Percentiles rank a stretch among this genome's conserved stretches.
phyloP scores from a whole-genome alignment of 2,329 filamentous ascomycete genomes.

The Colletotrichum shisoi region DNA sequence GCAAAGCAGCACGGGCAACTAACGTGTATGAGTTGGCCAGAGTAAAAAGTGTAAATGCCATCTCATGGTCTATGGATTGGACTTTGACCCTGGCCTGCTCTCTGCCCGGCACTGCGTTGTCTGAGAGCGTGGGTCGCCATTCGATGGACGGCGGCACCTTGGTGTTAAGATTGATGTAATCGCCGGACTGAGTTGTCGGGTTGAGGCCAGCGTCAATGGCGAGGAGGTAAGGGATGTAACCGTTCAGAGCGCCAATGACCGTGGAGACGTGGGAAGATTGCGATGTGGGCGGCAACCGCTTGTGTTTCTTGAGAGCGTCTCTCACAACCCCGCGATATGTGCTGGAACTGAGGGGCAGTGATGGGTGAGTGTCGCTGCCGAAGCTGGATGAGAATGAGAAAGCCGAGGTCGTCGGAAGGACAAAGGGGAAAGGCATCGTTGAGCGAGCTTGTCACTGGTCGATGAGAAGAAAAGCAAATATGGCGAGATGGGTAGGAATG shows the following conservation, averaged over 20 bases:
- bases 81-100: conserved; percentile 73
- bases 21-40: conserved; percentile 78
- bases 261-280: conserved; percentile 75
- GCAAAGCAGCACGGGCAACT: conserved; percentile 74
- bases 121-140: conserved; percentile 84
- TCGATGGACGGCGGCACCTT: conserved; percentile 69
- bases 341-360: conserved; percentile 81
- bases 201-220: conserved; percentile 78
- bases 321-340: conserved; percentile 84
- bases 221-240: conserved; percentile 85
- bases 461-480: neutral
- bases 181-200: conserved; percentile 59
- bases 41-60: conserved; percentile 79
- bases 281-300: conserved; percentile 76
- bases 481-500: neutral
- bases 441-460: neutral
- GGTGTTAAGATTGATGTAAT: conserved; percentile 73
- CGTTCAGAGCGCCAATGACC: conserved; percentile 73
- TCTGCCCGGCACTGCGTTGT: conserved; percentile 68
- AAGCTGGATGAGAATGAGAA: conserved; percentile 83
- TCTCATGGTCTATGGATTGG: conserved; percentile 79
- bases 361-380: conserved; percentile 83
- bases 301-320: conserved; percentile 86
- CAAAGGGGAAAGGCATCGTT: conserved; percentile 87
- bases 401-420: conserved; percentile 86